Base-by-base conservation (phyloP, 208 protist genomes). In the Trypanosoma brucei region DNA sequence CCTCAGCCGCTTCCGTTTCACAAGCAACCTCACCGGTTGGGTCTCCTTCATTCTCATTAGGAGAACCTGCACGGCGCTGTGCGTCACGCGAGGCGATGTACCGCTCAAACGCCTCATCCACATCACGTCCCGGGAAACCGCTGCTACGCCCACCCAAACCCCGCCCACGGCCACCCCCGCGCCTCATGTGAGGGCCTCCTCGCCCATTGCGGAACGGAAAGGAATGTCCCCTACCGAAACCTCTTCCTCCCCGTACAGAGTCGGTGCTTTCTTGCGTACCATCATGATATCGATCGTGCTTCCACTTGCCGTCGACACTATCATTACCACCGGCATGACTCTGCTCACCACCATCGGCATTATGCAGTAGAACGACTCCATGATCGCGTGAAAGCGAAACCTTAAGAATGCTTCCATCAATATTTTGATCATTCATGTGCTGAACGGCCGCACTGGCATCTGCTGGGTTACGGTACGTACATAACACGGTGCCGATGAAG, bases 391-490 rank as follows among this genome's bases (percentile, higher is more conserved):
- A 80, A 13, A 76, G 71, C 35, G 76, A 76, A 2, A 91, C 89
- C 57, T 85, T 81, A 50, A 95, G 75, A 31, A 76, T 70, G 4
- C 73, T 69, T 45, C 76, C 76, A 8, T 93, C 89, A 45, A 95
- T 58, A 46, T 68, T 54, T 34, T 71, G 70, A n/a, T 73, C 82
- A 65, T 95, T 79, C 89, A 95, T 91, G 38, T 76, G 65, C 34
- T 80, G 69, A 13, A 92, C 64, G 9, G 86, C 85, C 55, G 73
- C 65, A 45, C 75, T 79, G 36, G 89, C 89, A 55, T 95, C 89
- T n/a, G 89, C 89, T 11, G 89, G 83, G 68, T 92, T 95, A 70
- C 85, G 86, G 68, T 88, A 95, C 14, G 89, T 95, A 70, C 84
- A 91, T 2, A 95, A 60, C 4, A 86, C 86, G 58, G 70, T 91